A percentile compares a stretch with the other conserved stretches of the same genome.
Evolutionary conservation across 257 asterid species (phyloP).

Genomic region (Phtheirospermum japonicum): DNA sequence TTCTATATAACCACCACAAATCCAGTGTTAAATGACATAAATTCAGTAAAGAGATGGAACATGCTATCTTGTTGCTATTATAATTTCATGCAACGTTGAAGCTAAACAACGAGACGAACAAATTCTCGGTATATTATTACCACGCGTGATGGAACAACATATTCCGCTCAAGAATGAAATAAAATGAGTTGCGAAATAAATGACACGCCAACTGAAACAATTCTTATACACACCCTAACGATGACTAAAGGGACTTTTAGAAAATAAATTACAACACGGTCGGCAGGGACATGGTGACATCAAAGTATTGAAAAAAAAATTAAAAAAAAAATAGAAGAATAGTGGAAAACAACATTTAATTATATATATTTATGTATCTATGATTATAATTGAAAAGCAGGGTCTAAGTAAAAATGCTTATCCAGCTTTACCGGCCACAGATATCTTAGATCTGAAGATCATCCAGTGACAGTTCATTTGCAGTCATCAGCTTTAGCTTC

Average conservation of each 20-base stretch:
- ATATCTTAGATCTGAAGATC: constrained; percentile 74
- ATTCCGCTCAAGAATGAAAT: too few species aligned
- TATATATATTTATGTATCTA: constrained; percentile 27
- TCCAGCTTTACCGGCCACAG: constrained; percentile 31
- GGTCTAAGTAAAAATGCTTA: constrained; percentile 28
- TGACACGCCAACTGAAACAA: neutral
- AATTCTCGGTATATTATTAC: too few species aligned
- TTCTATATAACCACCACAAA: too few species aligned
- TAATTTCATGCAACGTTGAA: too few species aligned
- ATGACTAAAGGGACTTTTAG: neutral
- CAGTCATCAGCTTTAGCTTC: constrained; percentile 83
- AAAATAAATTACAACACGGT: neutral
- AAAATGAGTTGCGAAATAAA: neutral
- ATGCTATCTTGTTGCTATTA: too few species aligned
- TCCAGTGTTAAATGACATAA: too few species aligned
- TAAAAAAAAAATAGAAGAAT: constrained; percentile 12
- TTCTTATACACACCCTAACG: neutral
- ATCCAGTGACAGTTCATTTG: constrained; percentile 71
- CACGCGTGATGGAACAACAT: too few species aligned
- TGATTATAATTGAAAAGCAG: constrained; percentile 32
- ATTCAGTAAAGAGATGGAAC: too few species aligned
- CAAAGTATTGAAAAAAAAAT: neutral
- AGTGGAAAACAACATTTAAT: constrained; percentile 20
- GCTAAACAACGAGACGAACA: too few species aligned
- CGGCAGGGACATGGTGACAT: constrained; percentile 25